Evolutionary conservation across 805 yeast genomes (phyloP).

Genomic region (Yarrowia osloensis): DNA sequence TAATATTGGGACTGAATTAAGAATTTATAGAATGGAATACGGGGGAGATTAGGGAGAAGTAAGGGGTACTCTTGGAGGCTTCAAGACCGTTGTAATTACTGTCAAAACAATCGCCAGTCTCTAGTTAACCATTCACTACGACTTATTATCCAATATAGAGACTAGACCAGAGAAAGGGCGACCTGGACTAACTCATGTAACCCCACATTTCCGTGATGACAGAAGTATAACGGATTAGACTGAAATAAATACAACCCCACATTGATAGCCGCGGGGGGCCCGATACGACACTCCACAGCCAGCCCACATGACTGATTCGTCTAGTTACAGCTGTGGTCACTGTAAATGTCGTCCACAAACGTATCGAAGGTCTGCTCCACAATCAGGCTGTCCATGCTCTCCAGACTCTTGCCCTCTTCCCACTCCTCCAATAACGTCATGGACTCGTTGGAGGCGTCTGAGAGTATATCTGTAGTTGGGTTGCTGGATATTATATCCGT

Average conservation of each 20-base stretch:
- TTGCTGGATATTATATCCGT: not conserved
- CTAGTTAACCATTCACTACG: no score
- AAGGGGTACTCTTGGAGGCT: no score
- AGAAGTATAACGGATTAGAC: not conserved
- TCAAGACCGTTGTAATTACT: no score
- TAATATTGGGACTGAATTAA: not conserved
- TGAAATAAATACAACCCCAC: not conserved
- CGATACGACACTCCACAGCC: not conserved
- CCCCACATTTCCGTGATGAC: not conserved
- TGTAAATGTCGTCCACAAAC: not conserved
- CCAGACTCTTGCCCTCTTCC: not conserved
- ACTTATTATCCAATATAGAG: not conserved
- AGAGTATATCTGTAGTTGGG: not conserved
- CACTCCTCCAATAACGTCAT: not conserved
- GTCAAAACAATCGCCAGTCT: no score
- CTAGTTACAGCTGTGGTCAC: not conserved
- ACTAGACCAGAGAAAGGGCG: not conserved
- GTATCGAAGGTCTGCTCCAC: conserved; percentile 4
- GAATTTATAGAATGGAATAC: not conserved
- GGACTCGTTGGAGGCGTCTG: not conserved
- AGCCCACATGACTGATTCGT: no score
- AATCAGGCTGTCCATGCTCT: not conserved
- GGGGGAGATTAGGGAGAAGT: not conserved
- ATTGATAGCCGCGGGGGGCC: not conserved
- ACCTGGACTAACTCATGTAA: not conserved